Percentiles rank a stretch among this genome's conserved stretches.
Evolutionary conservation across 179 eudicot species (phyloP).

Genomic region (Silene vulgaris): DNA sequence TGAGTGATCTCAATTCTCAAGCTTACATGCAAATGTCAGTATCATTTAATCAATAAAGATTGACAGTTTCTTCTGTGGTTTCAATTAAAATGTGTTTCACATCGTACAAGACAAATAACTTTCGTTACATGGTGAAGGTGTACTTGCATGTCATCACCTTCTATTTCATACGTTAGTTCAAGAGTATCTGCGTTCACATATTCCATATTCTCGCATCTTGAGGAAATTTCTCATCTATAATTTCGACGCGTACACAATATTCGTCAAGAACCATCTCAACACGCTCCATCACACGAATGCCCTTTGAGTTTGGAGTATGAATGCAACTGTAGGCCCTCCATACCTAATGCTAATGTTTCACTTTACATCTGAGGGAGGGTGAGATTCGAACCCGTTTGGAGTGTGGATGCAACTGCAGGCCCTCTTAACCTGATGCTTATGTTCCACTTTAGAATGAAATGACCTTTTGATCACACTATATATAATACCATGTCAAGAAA

Average conservation of each 20-base stretch:
- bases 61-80: neutral
- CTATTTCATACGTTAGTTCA: neutral
- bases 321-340: no score
- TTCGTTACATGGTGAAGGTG: neutral
- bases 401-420: no score
- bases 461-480: no score
- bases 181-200: neutral
- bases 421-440: no score
- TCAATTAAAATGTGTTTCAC: neutral
- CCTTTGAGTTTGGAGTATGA: no score
- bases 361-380: no score
- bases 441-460: no score
- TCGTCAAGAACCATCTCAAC: no score
- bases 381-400: no score
- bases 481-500: no score
- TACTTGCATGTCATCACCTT: slow-evolving; percentile 1
- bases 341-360: no score
- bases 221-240: neutral
- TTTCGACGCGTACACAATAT: neutral
- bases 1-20: neutral
- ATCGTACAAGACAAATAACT: neutral
- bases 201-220: neutral
- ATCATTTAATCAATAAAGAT: neutral
- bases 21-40: neutral
- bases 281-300: no score